These are phyloP conservation scores for Canariomyces notabilis DNA, from an alignment of 2,329 filamentous ascomycete species.

Conservation along the genomic window DNA sequence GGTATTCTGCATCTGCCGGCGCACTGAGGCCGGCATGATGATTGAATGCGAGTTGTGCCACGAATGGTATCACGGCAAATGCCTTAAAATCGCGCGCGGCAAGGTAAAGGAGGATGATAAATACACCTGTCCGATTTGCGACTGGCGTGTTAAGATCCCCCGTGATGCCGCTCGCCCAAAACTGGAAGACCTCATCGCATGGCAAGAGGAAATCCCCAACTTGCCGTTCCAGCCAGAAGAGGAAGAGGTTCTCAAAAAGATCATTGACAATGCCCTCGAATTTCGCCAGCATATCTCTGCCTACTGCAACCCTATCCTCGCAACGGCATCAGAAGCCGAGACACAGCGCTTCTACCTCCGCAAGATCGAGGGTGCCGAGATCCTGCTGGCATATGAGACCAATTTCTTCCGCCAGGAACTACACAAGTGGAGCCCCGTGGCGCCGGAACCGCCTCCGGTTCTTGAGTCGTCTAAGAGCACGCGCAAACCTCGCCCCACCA, in stretches of 20 bases:
- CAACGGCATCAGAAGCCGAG: conserved; percentile 78
- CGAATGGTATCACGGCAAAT: conserved; percentile 99
- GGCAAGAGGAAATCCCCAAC: conserved; percentile 74
- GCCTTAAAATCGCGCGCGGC: conserved; percentile 91
- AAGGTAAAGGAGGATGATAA: conserved; percentile 99
- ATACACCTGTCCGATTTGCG: conserved; percentile 96
- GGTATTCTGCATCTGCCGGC: conserved; percentile 95
- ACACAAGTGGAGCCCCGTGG: conserved; percentile 90
- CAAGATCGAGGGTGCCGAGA: conserved; percentile 95
- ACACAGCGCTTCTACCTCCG: conserved; percentile 91
- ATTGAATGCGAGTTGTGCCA: conserved; percentile 98
- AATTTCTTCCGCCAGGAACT: conserved; percentile 96
- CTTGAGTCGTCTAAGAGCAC: conserved; percentile 86
- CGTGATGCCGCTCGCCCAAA: conserved; percentile 94
- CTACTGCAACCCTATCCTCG: conserved; percentile 76
- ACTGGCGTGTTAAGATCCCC: conserved; percentile 94
- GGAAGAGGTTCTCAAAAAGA: conserved; percentile 77
- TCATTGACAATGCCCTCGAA: conserved; percentile 76
- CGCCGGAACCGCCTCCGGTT: conserved; percentile 77
- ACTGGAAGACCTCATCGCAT: conserved; percentile 77
- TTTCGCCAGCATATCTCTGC: conserved; percentile 79
- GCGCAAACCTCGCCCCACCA: conserved; percentile 90
- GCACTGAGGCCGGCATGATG: conserved; percentile 95
- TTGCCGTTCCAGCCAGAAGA: conserved; percentile 96
- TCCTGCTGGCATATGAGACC: conserved; percentile 86